Evolutionary conservation across 139 green algal genomes (phyloP).

Genomic region (Zygnema cylindricum): DNA sequence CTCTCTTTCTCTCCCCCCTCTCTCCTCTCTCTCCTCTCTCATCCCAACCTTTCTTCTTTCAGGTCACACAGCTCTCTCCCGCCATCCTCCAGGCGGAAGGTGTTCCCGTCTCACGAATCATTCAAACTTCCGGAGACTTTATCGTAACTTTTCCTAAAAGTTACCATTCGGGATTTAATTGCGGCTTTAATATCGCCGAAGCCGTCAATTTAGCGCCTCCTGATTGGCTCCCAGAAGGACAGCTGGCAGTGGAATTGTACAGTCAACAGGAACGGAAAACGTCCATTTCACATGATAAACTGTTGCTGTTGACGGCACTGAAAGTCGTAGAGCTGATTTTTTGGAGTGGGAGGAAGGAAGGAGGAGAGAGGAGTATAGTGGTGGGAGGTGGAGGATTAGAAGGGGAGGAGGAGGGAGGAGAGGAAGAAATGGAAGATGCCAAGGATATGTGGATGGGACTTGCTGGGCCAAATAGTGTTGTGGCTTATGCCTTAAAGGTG

Average conservation of each 20-base stretch:
- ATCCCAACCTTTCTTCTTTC: not conserved
- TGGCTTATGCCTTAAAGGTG: too few species aligned
- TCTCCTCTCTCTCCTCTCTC: not conserved
- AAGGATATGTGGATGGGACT: not conserved
- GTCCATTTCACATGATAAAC: conserved; percentile 37
- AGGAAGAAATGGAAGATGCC: not conserved
- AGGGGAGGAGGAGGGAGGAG: not conserved
- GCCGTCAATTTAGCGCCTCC: conserved; percentile 84
- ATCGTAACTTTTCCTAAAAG: conserved; percentile 85
- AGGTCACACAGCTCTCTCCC: conserved; percentile 56
- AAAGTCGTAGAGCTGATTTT: not conserved
- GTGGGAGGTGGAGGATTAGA: not conserved
- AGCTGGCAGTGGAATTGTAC: conserved; percentile 21
- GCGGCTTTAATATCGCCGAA: conserved; percentile 82
- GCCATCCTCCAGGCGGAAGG: conserved; percentile 55
- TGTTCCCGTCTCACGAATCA: conserved; percentile 70
- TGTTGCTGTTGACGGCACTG: conserved; percentile 22
- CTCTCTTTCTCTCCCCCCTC: not conserved
- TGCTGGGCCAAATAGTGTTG: not conserved
- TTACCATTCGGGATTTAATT: conserved; percentile 79
- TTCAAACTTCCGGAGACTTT: conserved; percentile 84
- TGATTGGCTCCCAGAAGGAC: conserved; percentile 78
- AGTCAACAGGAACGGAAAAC: not conserved
- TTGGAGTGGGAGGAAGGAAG: not conserved
- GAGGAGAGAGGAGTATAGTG: not conserved